Base-by-base conservation (phyloP, 176 grass and related monocot genomes). In the Musa troglodytarum region DNA sequence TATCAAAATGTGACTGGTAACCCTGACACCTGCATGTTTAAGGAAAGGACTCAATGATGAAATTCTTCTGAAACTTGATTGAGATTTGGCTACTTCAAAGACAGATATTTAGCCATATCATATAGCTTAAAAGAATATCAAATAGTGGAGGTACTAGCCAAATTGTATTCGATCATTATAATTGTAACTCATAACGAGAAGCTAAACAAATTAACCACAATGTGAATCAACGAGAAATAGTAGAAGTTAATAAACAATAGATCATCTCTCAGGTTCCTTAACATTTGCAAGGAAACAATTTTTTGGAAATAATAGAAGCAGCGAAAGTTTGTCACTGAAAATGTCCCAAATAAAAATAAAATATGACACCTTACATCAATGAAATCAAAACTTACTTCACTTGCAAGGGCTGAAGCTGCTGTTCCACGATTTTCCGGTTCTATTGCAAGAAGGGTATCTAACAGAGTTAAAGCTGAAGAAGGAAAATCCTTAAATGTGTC, bases 401-500 rank as follows among this genome's bases (percentile, higher is more conserved):
- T 91, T 57, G 87, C 62, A 24, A 98, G 90, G 77, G 95, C 90
- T 52, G 87, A 93, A n/a, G 83, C 74, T 24, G 90, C 75, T 74
- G 90, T 93, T 80, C 90, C 94, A 13, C 88, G 86, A 83, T 74
- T 77, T 74, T 86, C 86, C 21, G 90, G 86, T 57, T 97, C 90
- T 82, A 93, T 82, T n/a, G 94, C 83, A 70, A 97, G 84, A 74
- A 97, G 85, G 21, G 83, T 83, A 69, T 90, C 90, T 3, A 93
- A 74, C 53, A 96, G 81, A 85, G 76, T 23, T 82, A 91, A 78
- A 79, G 85, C 80, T 79, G 90, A 82, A 87, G 79, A 28, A 9
- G 90, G 88, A 8, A 93, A 90, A 82, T 80, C 90, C 82, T 88
- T 87, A 72, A 93, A 91, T 53, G 84, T 91, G 77, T 97, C 90